Evolutionary conservation across 2,329 filamentous ascomycete genomes (phyloP), one percentile per base, ranked within the genome.

Genomic region (Talaromyces sp.): DNA sequence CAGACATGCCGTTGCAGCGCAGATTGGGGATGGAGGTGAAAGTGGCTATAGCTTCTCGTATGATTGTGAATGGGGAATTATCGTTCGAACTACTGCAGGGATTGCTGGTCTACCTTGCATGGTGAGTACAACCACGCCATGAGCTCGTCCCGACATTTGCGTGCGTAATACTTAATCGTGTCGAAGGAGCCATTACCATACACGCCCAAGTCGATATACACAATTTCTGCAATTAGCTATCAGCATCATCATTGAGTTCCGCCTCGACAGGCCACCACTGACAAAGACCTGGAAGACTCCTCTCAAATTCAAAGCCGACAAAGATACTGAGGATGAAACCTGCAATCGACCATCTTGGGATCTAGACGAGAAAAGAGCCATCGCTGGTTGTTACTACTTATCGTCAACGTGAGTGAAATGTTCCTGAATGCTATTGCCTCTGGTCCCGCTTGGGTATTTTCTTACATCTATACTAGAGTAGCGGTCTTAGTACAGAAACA

Each of bases 381-480:
- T 79, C 12, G 74, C 76, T 3, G 80, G 78, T 3, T 75, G 77
- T 31, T 81, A 77, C 64, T 79, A 78, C 64, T 67, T 81, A 12
- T 75, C 76, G 11, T 78, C 77, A 5, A 72, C 73, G 78, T 79
- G 66, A 64, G 74, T 70, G 28, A 28, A 28, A 28, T 28, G 28
- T 28, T 28, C 28, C 6, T 28, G 28, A 28, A 28, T 28, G 16
- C 5, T 18, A 12, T 42, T 60, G n/a, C 39, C 18, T 16, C 6
- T 40, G 39, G 28, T 28, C 6, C 6, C 3, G 6, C 3, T 6
- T 28, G 3, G 6, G 28, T n/a, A 40, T 5, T 18, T 40, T 40
- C 39, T 40, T 2, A 40, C 16, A 8, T 8, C n/a, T 40, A 2
- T 40, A 9, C n/a, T 14, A 2, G 14, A 11, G n/a, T 54, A 25